These are phyloP conservation scores for Tricholoma sp. DNA, from an alignment of 768 basidiomycete species.

Conservation along the genomic window DNA sequence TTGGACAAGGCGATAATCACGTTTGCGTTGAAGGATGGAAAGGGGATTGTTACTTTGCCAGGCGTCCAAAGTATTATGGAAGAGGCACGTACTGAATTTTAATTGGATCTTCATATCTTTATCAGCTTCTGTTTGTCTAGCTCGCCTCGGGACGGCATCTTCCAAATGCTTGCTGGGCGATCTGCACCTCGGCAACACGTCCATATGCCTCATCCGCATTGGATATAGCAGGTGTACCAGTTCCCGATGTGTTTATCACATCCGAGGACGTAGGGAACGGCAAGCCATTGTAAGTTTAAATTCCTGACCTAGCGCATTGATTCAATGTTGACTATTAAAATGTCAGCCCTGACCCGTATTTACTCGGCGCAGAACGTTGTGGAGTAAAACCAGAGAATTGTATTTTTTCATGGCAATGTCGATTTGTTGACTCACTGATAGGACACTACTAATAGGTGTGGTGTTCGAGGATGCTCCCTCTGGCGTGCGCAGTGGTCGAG, in stretches of 20 bases:
- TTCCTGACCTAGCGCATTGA: constrained; percentile 1
- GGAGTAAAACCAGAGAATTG: constrained; percentile 61
- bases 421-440: background rate
- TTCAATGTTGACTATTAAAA: background rate
- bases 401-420: constrained; percentile 11
- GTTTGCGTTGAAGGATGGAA: constrained; percentile 47
- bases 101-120: background rate
- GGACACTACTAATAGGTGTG: constrained; percentile 42
- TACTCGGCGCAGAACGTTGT: constrained; percentile 74
- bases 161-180: constrained; percentile 73
- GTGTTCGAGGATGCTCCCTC: constrained; percentile 92
- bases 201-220: constrained; percentile 76
- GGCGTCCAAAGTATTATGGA: constrained; percentile 60
- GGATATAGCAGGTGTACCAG: constrained; percentile 56
- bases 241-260: constrained; percentile 70
- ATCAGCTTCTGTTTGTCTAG: constrained; percentile 17
- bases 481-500: background rate
- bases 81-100: constrained; percentile 33
- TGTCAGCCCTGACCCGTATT: constrained; percentile 80
- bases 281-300: constrained; percentile 63
- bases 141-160: constrained; percentile 29
- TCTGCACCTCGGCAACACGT: constrained; percentile 83
- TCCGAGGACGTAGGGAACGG: constrained; percentile 79
- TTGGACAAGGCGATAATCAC: constrained; percentile 78
- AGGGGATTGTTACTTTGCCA: constrained; percentile 67